phyloP scores from a whole-genome alignment of 495 filamentous ascomycete genomes.

The Penicillium diatomitis region DNA sequence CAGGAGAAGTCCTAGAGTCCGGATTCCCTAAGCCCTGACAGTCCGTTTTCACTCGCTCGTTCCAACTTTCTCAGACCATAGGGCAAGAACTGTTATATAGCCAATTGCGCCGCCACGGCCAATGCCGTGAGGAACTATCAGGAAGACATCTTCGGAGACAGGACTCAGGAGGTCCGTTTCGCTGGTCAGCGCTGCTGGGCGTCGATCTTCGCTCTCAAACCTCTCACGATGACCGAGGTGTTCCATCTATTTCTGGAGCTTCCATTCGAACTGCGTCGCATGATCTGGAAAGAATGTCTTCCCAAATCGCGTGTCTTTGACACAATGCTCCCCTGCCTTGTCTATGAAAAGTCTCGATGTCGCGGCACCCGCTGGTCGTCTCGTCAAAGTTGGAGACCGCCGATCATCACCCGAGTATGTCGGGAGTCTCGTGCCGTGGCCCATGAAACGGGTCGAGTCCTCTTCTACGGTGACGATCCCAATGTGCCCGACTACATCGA shows the following conservation, averaged over 20 bases:
- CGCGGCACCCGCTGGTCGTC: neutral
- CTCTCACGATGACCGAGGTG: neutral
- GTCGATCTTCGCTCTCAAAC: neutral
- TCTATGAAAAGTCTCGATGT: neutral
- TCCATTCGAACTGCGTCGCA: neutral
- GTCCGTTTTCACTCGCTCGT: no score
- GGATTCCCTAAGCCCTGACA: no score
- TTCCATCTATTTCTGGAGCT: neutral
- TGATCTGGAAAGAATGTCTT: slow-evolving; percentile 1
- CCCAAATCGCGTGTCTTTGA: neutral
- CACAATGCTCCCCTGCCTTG: neutral
- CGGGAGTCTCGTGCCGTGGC: neutral
- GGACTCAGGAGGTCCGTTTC: no score
- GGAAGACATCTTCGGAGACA: no score
- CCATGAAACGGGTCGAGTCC: neutral
- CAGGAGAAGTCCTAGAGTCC: no score
- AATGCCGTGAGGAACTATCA: no score
- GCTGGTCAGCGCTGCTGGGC: no score
- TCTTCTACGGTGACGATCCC: neutral
- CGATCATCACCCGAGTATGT: neutral
- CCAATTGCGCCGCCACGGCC: no score
- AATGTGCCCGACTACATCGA: neutral
- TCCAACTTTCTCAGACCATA: no score
- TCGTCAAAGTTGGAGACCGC: neutral
- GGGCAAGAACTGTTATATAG: no score